These are phyloP conservation scores for Zychaea mexicana DNA, from an alignment of 371 early-diverging fungal genomes.

Conservation along the genomic window DNA sequence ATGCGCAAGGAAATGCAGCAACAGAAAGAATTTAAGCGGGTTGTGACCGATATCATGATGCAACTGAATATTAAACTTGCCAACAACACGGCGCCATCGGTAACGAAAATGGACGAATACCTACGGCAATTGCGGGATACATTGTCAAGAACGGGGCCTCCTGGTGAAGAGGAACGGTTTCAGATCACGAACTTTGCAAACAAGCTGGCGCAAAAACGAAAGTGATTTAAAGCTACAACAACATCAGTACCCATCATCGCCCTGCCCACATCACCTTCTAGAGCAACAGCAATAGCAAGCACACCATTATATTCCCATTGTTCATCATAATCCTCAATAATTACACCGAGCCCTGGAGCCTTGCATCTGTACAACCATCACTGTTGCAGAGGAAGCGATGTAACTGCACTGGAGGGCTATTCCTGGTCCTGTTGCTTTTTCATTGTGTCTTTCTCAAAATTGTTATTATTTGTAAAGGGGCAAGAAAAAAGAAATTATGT, in stretches of 20 bases:
- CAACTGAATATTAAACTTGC: background rate
- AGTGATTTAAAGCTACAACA: background rate
- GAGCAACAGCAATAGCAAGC: background rate
- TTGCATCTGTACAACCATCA: too few species aligned
- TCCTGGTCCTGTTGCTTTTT: too few species aligned
- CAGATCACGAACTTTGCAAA: background rate
- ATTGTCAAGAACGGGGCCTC: conserved; percentile 2
- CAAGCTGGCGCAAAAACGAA: background rate
- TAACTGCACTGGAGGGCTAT: too few species aligned
- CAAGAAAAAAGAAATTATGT: too few species aligned
- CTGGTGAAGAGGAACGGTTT: background rate
- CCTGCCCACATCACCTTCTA: background rate
- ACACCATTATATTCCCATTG: too few species aligned
- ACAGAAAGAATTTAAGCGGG: background rate
- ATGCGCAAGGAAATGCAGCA: background rate
- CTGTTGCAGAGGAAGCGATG: too few species aligned
- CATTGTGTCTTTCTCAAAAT: too few species aligned
- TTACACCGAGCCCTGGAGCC: too few species aligned
- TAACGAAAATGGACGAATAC: conserved; percentile 3
- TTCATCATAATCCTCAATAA: too few species aligned
- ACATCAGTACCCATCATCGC: background rate
- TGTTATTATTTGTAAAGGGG: too few species aligned
- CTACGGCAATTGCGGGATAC: background rate
- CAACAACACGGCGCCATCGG: background rate
- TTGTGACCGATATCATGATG: conserved; percentile 1